Base-by-base conservation (phyloP, 345 rosid genomes). In the Dipteronia sinensis region DNA sequence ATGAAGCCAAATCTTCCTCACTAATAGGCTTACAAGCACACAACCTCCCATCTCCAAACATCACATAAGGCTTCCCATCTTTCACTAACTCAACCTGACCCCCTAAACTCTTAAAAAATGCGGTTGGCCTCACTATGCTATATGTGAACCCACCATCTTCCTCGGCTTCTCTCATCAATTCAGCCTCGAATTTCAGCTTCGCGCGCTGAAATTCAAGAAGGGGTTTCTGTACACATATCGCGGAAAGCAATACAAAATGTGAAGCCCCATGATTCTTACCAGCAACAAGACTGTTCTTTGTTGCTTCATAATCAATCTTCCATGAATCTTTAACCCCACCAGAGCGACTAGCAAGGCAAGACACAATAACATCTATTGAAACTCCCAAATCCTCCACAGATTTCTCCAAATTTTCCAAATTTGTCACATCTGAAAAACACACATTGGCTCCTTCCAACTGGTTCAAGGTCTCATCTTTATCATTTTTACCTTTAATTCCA, bases 1-100 rank as follows among this genome's bases (percentile, higher is more conserved):
- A 93, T 0, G 97, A 82, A 15, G 99, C 99, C 78, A 95, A 75
- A 85, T 95, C 97, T 67, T 80, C 82, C 80, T 95, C 99, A 22
- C 98, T 92, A n/a, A 93, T 95, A 0, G 97, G 99, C 81, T 95
- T 93, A 76, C 99, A 93, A 74, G 99, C 99, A 74, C 97, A 92
- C 55, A 93, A 86, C 82, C 84, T 92, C 53, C 99, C 99, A 72
- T 93, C 98, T 63, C 98, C 97, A 76, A 95, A 95, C 99, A 93
- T 93, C 58, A 95, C 98, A 85, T 89, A 95, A 72, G 98, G 99
- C 79, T 95, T 95, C 76, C 98, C 98, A 55, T 91, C 94, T 87
- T 95, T 93, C 74, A 93, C 99, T 23, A 95, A 74, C 65, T 95
- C 97, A n/a, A 95, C 94, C 76, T 95, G 98, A 65, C 97, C 98